Base-by-base conservation (phyloP, 2,329 filamentous ascomycete genomes). In the Penicillium fuscoglaucum region DNA sequence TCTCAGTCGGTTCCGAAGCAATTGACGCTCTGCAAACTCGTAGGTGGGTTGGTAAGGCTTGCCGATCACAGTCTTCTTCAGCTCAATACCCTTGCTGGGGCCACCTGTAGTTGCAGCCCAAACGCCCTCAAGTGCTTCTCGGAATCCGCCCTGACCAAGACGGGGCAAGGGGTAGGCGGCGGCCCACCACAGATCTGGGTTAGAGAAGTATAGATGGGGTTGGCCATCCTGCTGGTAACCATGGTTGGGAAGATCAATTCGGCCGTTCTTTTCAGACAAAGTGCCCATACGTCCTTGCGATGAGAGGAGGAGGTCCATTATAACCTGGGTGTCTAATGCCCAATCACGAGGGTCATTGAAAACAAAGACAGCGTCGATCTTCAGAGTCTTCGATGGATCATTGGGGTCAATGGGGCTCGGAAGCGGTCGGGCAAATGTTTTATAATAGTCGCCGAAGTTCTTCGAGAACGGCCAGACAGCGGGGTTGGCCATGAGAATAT, bases 291-390 rank as follows among this genome's bases (percentile, higher is more conserved):
- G 85, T 19, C 95, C 95, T n/a, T 82, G 68, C 19, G 85, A 81
- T 0, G 93, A 96, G 41, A 96, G 82, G 7, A 98, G 79, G 12
- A 96, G 78, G 74, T 99, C 95, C 54, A 89, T 76, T 57, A 98
- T 89, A 66, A 98, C 79, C 71, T 96, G 90, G 2, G 87, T 86
- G 74, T 98, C 93, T 10, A 97, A 83, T 0, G 90, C 92, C 95
- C 95, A 99, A 79, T 99, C 95, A 56, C 95, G 86, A 4, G 95
- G 93, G 75, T 98, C 95, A 73, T 96, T 96, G 82, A 93, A 97
- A 7, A 97, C 89, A 69, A 98, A 89, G 29, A 98, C 86, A 29
- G 93, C 92, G 70, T 96, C 91, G 66, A 99, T 89, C 67, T 91
- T 92, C 48, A 93, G 82, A 19, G 80, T 82, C 15, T 79, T 77